These are phyloP conservation scores for Saraca asoca DNA, from an alignment of 331 rosid species.

Conservation along the genomic window DNA sequence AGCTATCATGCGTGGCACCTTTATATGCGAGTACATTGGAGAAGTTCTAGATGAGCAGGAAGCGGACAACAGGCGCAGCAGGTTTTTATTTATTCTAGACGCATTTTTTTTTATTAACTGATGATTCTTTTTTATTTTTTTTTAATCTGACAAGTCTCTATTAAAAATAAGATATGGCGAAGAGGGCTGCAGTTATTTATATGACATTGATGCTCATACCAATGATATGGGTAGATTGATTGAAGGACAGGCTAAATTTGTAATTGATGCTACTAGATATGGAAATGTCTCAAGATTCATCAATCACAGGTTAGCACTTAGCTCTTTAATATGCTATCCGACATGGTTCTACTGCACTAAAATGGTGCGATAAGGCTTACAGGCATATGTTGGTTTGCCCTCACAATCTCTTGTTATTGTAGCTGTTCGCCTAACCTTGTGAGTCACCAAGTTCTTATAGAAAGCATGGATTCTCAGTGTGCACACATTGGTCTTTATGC, in stretches of 20 bases:
- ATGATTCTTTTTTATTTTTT: neutral
- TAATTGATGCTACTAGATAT: conserved; percentile 69
- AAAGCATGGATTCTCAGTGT: conserved; percentile 87
- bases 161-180: conserved; percentile 57
- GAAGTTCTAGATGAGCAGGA: conserved; percentile 76
- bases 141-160: conserved; percentile 34
- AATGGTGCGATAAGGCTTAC: too few species aligned
- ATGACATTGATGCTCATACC: conserved; percentile 59
- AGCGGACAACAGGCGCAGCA: conserved; percentile 65
- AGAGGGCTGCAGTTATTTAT: conserved; percentile 62
- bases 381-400: conserved; percentile 34
- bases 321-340: conserved; percentile 5
- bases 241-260: conserved; percentile 66
- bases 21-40: conserved; percentile 87
- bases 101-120: conserved; percentile 8
- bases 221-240: conserved; percentile 90
- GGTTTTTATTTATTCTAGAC: conserved; percentile 50
- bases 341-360: neutral
- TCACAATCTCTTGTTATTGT: conserved; percentile 42
- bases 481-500: conserved; percentile 93
- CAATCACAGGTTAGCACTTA: conserved; percentile 77
- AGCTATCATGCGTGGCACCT: conserved; percentile 84
- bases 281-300: conserved; percentile 95
- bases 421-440: conserved; percentile 91
- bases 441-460: conserved; percentile 87